Base-by-base conservation (phyloP, 768 basidiomycete species). In the Amanita inopinata region DNA sequence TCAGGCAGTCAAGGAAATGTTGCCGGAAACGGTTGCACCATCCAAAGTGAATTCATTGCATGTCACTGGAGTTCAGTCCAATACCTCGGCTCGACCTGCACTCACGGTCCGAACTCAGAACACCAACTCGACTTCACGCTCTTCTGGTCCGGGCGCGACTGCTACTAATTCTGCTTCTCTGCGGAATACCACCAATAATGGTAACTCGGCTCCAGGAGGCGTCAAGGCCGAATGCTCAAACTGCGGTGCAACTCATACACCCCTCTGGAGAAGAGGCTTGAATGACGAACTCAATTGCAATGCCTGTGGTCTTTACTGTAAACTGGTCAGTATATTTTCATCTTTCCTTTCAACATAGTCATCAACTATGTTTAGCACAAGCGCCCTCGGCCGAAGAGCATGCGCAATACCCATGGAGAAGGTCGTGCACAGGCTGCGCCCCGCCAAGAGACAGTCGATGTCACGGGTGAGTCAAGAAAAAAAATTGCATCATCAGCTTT, bases 231-330 rank as follows among this genome's bases (percentile, higher is more conserved):
- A 89, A 52, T 90, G 88, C 54, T 81, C 81, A 5, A 90, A 89
- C 59, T 90, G 87, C 52, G 88, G 87, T 15, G 87, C 87, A 3
- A 90, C 86, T 0, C 86, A 88, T 49, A 90, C 88, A 0, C 87
- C 88, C 5, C 72, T 91, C 19, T 91, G 88, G 87, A 69, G 88
- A 12, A 72, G 87, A 2, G 88, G 87, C 0, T 60, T 91, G 51
- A 90, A 89, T 48, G 88, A 91, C 49, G 87, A 91, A 62, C 59
- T 91, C 45, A 91, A 91, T 52, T 90, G 88, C 56, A 90, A 91
- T 51, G 87, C 87, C 0, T 90, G 87, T 49, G 88, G 87, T 3
- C 62, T 90, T 31, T 91, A 91, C 56, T 91, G 85, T 59, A 90
- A 90, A 56, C 57, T 87, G 61, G 87, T 83, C 54, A 38, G 78